Evolutionary conservation across 2,329 filamentous ascomycete species (phyloP).

Genomic region (Botrytis deweyae): DNA sequence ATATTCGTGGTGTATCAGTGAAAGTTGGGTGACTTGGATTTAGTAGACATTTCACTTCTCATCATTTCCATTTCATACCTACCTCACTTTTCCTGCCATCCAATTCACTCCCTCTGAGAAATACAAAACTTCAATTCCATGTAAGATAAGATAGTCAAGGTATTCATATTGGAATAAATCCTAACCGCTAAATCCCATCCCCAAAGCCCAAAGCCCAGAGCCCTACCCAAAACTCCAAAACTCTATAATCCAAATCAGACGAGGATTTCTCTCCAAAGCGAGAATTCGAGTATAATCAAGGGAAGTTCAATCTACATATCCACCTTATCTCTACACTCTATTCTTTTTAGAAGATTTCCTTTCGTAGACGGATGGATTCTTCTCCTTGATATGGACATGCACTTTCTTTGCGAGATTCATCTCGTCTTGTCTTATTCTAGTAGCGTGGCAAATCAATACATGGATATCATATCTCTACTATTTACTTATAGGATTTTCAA

Average conservation of each 20-base stretch:
- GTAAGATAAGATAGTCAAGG: neutral
- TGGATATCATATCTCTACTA: neutral
- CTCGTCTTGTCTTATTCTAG: neutral
- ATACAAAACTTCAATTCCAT: neutral
- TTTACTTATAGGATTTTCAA: too few relatives aligned
- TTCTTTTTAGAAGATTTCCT: rapidly evolving
- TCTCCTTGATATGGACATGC: neutral
- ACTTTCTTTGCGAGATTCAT: neutral
- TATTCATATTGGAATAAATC: neutral
- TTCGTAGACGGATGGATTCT: too few relatives aligned
- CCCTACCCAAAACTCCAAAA: neutral
- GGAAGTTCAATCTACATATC: neutral
- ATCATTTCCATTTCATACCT: neutral
- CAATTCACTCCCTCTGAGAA: neutral
- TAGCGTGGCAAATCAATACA: rapidly evolving
- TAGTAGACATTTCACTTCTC: neutral
- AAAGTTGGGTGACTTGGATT: neutral
- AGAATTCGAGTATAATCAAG: too few relatives aligned
- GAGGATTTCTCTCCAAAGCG: too few relatives aligned
- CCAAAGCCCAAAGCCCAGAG: neutral
- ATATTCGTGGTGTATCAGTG: neutral
- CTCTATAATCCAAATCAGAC: neutral
- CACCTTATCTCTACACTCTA: too few relatives aligned
- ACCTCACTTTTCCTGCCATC: neutral
- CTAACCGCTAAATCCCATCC: too few relatives aligned